phyloP scores from a whole-genome alignment of 352 stramenopile species.

The Globisporangium megalacanthum region DNA sequence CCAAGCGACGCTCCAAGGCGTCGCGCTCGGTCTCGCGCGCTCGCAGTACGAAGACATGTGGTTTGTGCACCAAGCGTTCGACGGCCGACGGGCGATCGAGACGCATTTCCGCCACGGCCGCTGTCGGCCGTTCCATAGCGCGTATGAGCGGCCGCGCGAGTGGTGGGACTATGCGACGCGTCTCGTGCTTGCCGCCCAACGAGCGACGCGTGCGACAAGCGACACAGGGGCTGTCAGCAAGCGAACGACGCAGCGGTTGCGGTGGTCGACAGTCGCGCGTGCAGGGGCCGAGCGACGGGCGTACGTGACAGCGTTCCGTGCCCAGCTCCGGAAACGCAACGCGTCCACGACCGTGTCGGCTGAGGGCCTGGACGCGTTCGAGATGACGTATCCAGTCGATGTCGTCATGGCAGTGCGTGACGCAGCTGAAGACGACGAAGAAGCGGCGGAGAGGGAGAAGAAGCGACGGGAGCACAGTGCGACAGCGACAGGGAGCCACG shows the following conservation, averaged over 20 bases:
- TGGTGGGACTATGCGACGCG: conserved; percentile 77
- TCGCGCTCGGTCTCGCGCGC: conserved; percentile 51
- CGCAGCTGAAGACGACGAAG: conserved; percentile 38
- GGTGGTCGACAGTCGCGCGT: conserved; percentile 57
- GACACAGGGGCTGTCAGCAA: background rate
- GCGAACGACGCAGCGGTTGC: conserved; percentile 16
- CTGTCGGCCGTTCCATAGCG: conserved; percentile 46
- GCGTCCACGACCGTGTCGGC: conserved; percentile 29
- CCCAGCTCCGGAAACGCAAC: conserved; percentile 36
- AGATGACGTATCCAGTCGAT: conserved; percentile 63
- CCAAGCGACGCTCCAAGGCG: conserved; percentile 35
- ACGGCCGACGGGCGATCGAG: conserved; percentile 52
- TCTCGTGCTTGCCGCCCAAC: conserved; percentile 34
- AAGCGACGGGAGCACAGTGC: conserved; percentile 11
- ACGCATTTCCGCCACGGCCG: conserved; percentile 56
- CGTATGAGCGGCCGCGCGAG: conserved; percentile 30
- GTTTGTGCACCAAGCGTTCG: conserved; percentile 66
- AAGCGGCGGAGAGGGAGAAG: conserved; percentile 22
- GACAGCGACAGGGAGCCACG: conserved; percentile 17
- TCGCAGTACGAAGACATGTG: conserved; percentile 82
- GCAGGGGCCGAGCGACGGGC: conserved; percentile 43
- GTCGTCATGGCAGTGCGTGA: conserved; percentile 60
- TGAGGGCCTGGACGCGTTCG: conserved; percentile 44
- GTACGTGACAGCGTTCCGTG: conserved; percentile 55
- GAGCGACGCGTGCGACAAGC: conserved; percentile 13